Evolutionary conservation across 768 basidiomycete genomes (phyloP), one percentile per base, ranked within the genome.

Genomic region (Calocera cornea): DNA sequence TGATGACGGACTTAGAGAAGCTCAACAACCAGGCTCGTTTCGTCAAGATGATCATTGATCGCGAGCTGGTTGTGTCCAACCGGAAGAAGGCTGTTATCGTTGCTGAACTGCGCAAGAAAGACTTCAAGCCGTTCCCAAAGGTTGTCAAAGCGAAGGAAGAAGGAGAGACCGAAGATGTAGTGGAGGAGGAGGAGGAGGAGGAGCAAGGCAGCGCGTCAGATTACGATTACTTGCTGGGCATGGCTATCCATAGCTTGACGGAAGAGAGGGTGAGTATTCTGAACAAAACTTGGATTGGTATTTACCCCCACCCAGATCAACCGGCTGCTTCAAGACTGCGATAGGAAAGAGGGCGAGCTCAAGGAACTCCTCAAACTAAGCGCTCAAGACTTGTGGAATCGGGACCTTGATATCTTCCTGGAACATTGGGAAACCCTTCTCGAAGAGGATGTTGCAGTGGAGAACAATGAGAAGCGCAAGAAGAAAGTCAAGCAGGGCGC

Each of bases 21-120:
- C 80, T 97, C 19, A 87, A 86, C 66, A 98, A 98, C 75, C 97
- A 99, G 75, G 95, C 93, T 14, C 88, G 95, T 24, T 99, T 99
- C 77, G 87, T 99, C 64, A 84, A 92, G 76, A 95, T 97, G 94
- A 95, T 98, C 71, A 83, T 98, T 67, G 85, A 87, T 72, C 90
- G 85, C 75, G 80, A 92, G 73, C 83, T 98, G 22, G 77, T 83
- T 33, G 86, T 99, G 29, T 85, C 88, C 14, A 92, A 89, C 72
- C 88, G 95, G 75, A 94, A 91, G 78, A 95, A 92, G 76, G 84
- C 79, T 1, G 92, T 89, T 65, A 88, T 99, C 70, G 86, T 97
- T 40, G 80, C 76, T 1, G 95, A 99, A 70, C 77, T 99, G 72
- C 86, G 92, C 68, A 84, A 82, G 75, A 83, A 86, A 71, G 82